phyloP scores from a whole-genome alignment of 2,329 filamentous ascomycete genomes.

The Xylaria multiplex region DNA sequence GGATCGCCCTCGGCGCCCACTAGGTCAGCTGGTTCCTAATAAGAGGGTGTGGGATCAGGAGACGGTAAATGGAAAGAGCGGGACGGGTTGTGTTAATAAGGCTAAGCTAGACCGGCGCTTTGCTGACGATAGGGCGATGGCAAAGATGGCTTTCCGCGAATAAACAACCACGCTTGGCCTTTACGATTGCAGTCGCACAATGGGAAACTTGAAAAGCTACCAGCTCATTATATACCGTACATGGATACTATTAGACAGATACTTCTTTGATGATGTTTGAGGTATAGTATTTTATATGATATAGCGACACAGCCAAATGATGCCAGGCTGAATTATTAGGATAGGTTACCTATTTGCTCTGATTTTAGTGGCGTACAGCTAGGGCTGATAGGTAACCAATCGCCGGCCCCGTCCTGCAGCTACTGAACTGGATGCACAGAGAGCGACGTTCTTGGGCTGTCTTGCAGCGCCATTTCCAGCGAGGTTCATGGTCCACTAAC shows the following conservation, averaged over 20 bases:
- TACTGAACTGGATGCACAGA: too few species aligned
- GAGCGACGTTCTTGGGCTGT: too few species aligned
- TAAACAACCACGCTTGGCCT: constrained; percentile 2
- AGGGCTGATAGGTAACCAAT: too few species aligned
- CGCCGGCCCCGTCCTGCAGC: too few species aligned
- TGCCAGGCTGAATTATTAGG: too few species aligned
- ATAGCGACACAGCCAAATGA: constrained; percentile 1
- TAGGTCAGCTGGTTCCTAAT: constrained; percentile 41
- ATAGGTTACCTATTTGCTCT: too few species aligned
- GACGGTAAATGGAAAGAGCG: constrained; percentile 21
- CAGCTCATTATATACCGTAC: too few species aligned
- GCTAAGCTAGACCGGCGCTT: constrained; percentile 14
- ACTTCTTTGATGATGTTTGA: background rate
- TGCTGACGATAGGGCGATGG: constrained; percentile 25
- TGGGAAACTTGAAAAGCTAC: background rate
- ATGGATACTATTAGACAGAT: background rate
- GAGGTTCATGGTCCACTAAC: too few species aligned
- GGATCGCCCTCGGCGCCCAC: constrained; percentile 31
- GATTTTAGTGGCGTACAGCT: too few species aligned
- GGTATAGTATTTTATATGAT: background rate
- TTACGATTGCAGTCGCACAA: background rate
- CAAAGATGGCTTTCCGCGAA: constrained; percentile 18
- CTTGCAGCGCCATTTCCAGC: too few species aligned
- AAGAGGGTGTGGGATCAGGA: constrained; percentile 36
- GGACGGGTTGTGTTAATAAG: constrained; percentile 2